These are phyloP conservation scores for Oidium heveae DNA, from an alignment of 2,329 filamentous ascomycete species.

Conservation along the genomic window DNA sequence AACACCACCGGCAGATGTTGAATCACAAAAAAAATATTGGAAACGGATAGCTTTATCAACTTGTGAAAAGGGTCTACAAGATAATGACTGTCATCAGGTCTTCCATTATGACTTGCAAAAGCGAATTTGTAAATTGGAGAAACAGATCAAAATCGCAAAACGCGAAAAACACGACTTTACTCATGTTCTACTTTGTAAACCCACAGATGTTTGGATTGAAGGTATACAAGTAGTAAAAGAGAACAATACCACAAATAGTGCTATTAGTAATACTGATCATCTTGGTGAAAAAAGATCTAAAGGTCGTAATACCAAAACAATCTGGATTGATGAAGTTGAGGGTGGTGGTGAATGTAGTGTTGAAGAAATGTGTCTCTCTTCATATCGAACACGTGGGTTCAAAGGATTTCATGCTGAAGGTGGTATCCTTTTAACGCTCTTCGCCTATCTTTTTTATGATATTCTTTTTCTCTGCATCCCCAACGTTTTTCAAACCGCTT, in stretches of 20 bases:
- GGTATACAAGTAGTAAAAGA: conserved; percentile 53
- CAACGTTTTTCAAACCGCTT: conserved; percentile 90
- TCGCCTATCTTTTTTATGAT: conserved; percentile 79
- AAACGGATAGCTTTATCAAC: conserved; percentile 50
- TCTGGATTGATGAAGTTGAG: conserved; percentile 63
- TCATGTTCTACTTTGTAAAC: conserved; percentile 54
- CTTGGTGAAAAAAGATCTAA: conserved; percentile 6
- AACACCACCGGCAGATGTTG: conserved; percentile 15
- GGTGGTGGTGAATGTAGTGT: conserved; percentile 55
- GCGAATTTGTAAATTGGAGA: conserved; percentile 76
- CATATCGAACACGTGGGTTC: conserved; percentile 60
- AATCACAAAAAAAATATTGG: conserved; percentile 60
- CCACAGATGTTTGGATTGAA: conserved; percentile 47
- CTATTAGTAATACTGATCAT: not conserved
- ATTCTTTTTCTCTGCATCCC: conserved; percentile 80
- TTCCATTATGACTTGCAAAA: conserved; percentile 91
- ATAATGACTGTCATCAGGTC: conserved; percentile 71
- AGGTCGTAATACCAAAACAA: conserved; percentile 39
- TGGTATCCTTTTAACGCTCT: conserved; percentile 73
- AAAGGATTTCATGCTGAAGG: conserved; percentile 90
- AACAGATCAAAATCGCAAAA: conserved; percentile 54
- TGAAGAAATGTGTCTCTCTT: conserved; percentile 77
- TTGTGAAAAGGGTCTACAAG: conserved; percentile 68
- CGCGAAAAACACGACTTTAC: conserved; percentile 81
- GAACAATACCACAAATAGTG: conserved; percentile 11